Evolutionary conservation across 371 early-diverging fungal genomes (phyloP).

Genomic region (Coemansia sp.): DNA sequence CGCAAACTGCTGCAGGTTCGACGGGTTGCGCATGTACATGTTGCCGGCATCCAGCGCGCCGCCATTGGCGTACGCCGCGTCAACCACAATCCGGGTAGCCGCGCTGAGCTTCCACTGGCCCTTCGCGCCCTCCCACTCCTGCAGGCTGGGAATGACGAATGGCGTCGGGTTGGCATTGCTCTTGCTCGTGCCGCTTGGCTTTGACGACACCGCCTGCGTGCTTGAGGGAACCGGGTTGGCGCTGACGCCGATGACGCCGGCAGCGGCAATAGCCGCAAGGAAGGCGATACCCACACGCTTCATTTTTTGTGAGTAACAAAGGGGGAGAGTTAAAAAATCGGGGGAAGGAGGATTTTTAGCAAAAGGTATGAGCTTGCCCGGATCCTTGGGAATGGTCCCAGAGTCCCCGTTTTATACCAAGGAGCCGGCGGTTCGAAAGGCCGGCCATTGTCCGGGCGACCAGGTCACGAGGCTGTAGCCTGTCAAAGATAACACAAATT

Average conservation of each 20-base stretch:
- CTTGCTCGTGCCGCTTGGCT: constrained; percentile 9
- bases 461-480: neutral
- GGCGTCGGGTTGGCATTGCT: constrained; percentile 32
- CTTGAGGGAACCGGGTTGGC: constrained; percentile 28
- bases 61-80: constrained; percentile 32
- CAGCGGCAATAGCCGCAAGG: constrained; percentile 33
- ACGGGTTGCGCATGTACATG: constrained; percentile 40
- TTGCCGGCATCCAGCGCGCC: constrained; percentile 23
- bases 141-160: constrained; percentile 42
- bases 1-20: constrained; percentile 32
- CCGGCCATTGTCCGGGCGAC: neutral
- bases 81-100: constrained; percentile 35
- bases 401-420: neutral
- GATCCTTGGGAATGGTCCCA: neutral
- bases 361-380: no score
- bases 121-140: constrained; percentile 38
- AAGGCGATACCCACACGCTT: constrained; percentile 31
- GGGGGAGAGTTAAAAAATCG: neutral
- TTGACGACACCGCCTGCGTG: constrained; percentile 1
- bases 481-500: neutral
- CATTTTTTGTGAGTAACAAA: constrained; percentile 10
- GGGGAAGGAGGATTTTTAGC: no score
- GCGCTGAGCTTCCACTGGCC: constrained; percentile 34
- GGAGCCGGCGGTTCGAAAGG: neutral
- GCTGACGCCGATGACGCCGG: constrained; percentile 15